These are phyloP conservation scores for Neonothopanus nambi DNA, from an alignment of 1,284 basidiomycete genomes.

Conservation along the genomic window DNA sequence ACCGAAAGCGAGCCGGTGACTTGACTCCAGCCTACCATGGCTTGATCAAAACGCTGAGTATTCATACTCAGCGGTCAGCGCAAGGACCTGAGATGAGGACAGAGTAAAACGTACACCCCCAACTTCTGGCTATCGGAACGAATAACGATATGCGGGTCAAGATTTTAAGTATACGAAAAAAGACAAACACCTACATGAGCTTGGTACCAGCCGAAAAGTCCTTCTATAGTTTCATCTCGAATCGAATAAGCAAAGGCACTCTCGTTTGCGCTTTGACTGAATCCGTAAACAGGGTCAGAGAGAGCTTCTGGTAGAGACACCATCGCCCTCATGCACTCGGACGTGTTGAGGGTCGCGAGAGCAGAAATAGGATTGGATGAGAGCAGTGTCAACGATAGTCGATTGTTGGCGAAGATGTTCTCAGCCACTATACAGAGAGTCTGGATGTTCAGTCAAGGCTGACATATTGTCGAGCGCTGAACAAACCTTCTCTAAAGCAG, in stretches of 20 bases:
- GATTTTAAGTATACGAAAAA: neutral
- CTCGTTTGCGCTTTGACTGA: neutral
- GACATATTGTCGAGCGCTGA: neutral
- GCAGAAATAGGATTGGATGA: constrained; percentile 10
- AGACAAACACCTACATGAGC: constrained; percentile 1
- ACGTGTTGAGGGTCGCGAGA: neutral
- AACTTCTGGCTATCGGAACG: neutral
- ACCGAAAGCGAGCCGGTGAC: constrained; percentile 9
- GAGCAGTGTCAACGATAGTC: constrained; percentile 11
- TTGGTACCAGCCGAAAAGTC: constrained; percentile 12
- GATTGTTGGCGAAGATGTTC: constrained; percentile 16
- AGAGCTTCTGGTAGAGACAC: constrained; percentile 7
- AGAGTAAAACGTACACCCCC: neutral
- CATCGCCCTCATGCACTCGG: constrained; percentile 7
- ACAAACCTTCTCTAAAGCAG: constrained; percentile 38
- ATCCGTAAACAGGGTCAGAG: constrained; percentile 4
- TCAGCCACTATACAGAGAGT: neutral
- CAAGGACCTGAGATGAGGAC: neutral
- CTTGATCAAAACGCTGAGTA: constrained; percentile 12
- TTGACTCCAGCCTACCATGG: constrained; percentile 13
- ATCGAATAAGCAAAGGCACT: constrained; percentile 10
- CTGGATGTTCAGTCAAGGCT: no score
- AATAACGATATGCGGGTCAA: neutral
- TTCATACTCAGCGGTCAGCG: no score
- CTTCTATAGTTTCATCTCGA: neutral